Conservation (phyloP, 169 alveolate species). For the Pseudocohnilembus persalinus region DNA sequence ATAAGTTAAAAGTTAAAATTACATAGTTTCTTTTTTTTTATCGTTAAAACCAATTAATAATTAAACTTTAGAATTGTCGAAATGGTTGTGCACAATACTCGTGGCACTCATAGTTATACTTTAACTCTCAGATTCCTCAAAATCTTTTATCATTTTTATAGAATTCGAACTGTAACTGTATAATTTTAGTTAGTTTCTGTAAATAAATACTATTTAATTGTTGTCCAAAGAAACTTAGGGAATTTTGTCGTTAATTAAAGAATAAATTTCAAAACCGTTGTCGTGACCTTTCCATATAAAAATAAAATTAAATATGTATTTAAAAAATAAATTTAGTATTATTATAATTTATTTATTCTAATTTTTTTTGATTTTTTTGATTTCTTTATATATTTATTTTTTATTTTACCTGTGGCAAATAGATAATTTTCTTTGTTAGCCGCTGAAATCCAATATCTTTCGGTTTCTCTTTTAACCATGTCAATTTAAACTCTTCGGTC, state of each 20-base stretch:
- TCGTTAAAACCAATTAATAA: slow-evolving; percentile 44
- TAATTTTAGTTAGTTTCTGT: slow-evolving; percentile 57
- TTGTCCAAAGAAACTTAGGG: slow-evolving; percentile 52
- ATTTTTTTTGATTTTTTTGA: slow-evolving; percentile 92
- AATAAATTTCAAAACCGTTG: slow-evolving; percentile 71
- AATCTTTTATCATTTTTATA: slow-evolving; percentile 11
- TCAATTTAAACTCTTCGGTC: slow-evolving; percentile 87
- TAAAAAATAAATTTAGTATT: slow-evolving; percentile 68
- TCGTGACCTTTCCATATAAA: slow-evolving; percentile 63
- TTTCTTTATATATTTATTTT: slow-evolving; percentile 86
- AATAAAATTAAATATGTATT: slow-evolving; percentile 64
- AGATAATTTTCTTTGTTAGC: slow-evolving; percentile 87
- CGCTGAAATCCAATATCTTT: slow-evolving; percentile 95
- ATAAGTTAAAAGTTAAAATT: slow-evolving; percentile 45
- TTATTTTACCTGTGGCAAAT: slow-evolving; percentile 94
- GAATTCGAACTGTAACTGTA: slow-evolving; percentile 14
- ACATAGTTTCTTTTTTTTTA: slow-evolving; percentile 41
- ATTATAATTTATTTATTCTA: slow-evolving; percentile 64
- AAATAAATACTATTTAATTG: slow-evolving; percentile 52
- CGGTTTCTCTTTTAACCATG: slow-evolving; percentile 90
- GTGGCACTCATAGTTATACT: slow-evolving; percentile 50
- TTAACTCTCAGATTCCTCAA: slow-evolving; percentile 35
- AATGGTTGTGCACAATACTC: slow-evolving; percentile 45
- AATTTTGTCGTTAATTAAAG: slow-evolving; percentile 58
- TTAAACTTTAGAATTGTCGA: slow-evolving; percentile 50